Conservation (phyloP, 176 grass and related monocot species). For the Avena atlantica region DNA sequence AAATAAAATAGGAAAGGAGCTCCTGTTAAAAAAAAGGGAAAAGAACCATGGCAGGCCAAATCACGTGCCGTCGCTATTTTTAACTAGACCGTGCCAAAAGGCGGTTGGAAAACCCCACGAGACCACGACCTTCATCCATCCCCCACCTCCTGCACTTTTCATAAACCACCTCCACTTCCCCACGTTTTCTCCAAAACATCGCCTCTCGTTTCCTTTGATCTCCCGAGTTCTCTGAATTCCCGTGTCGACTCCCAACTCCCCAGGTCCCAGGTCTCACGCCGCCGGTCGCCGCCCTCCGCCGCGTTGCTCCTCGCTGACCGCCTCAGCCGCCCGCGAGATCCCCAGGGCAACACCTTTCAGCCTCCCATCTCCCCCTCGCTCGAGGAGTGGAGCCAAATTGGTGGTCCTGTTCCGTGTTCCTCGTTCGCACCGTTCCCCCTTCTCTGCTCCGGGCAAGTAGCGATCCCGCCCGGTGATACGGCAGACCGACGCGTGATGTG, state of each 20-base stretch:
- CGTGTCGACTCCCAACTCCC: constrained; percentile 18
- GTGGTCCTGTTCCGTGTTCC: background rate
- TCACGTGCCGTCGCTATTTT: constrained; percentile 15
- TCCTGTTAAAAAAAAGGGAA: too few relatives aligned
- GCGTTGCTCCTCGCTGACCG: background rate
- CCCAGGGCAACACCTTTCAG: background rate
- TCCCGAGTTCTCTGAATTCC: constrained; percentile 16
- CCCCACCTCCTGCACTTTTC: background rate
- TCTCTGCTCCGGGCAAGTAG: background rate
- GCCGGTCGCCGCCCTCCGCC: constrained; percentile 30
- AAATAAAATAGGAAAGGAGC: background rate
- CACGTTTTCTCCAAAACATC: background rate
- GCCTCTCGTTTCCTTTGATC: constrained; percentile 40
- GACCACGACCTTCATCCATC: constrained; percentile 36
- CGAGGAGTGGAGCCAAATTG: constrained; percentile 23
- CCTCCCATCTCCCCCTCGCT: background rate
- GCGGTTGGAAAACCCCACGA: constrained; percentile 37
- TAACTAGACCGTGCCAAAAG: constrained; percentile 42
- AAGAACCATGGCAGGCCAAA: background rate
- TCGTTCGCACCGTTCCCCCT: constrained; percentile 3
- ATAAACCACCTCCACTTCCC: constrained; percentile 34
- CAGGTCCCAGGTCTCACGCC: constrained; percentile 29
- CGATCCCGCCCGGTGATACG: constrained; percentile 43
- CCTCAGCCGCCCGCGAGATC: constrained; percentile 9
- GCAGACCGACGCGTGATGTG: constrained; percentile 52